These are phyloP conservation scores for Massariosphaeria phaeospora DNA, from an alignment of 495 filamentous ascomycete species.

Conservation along the genomic window DNA sequence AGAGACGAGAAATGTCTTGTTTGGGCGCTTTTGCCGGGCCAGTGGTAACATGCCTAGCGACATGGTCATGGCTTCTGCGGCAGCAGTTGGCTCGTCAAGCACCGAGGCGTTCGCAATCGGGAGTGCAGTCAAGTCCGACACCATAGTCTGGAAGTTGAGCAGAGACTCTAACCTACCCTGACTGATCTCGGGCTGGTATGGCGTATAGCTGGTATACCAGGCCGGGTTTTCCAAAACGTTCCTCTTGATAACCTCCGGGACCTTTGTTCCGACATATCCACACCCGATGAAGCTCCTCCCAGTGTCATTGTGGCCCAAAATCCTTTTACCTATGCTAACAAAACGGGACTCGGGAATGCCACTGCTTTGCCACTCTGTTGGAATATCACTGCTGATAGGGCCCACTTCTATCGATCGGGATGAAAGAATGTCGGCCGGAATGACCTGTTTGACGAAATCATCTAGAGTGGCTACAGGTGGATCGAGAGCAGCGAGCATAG, in stretches of 20 bases:
- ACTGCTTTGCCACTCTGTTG: neutral
- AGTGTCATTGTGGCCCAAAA: slow-evolving; percentile 60
- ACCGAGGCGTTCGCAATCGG: slow-evolving; percentile 92
- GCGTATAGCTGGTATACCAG: slow-evolving; percentile 99
- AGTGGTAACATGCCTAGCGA: slow-evolving; percentile 72
- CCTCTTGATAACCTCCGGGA: slow-evolving; percentile 88
- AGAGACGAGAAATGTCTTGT: slow-evolving; percentile 80
- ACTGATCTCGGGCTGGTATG: slow-evolving; percentile 97
- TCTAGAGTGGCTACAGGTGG: slow-evolving; percentile 71
- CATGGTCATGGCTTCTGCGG: slow-evolving; percentile 96
- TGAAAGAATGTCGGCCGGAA: slow-evolving; percentile 79
- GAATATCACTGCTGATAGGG: neutral
- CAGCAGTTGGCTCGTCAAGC: slow-evolving; percentile 89
- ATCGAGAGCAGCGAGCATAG: slow-evolving; percentile 79
- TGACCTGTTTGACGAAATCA: slow-evolving; percentile 82
- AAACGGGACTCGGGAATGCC: slow-evolving; percentile 61
- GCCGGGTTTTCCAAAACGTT: slow-evolving; percentile 92
- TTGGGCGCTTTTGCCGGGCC: slow-evolving; percentile 65
- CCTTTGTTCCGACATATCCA: slow-evolving; percentile 81
- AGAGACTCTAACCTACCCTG: slow-evolving; percentile 77
- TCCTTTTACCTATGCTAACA: slow-evolving; percentile 56
- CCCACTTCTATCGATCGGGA: slow-evolving; percentile 53
- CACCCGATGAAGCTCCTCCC: slow-evolving; percentile 71
- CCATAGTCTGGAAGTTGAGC: slow-evolving; percentile 94
- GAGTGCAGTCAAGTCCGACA: slow-evolving; percentile 82